Evolutionary conservation across 306 rosid genomes (phyloP), one percentile per base, ranked within the genome.

Genomic region (Vachellia pachyceras): DNA sequence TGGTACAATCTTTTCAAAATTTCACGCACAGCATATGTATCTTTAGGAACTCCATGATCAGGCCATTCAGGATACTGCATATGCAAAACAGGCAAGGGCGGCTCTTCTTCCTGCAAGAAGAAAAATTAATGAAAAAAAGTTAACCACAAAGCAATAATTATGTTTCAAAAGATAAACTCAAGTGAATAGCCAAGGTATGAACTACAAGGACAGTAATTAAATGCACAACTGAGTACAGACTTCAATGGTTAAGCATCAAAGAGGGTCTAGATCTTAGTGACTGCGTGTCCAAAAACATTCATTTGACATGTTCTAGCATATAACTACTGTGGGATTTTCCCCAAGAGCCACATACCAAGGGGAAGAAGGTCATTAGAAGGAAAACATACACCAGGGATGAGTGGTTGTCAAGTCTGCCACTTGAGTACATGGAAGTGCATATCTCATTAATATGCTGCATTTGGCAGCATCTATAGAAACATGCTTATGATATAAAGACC

Each of bases 51-150:
- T 80, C 99, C 99, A 83, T 93, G 98, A 78, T 95, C 98, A 15
- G 98, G 97, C 98, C 97, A 93, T 79, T 93, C 96, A 37, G 97
- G 94, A 88, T 95, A 92, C 78, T 91, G 98, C 84, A 95, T 69
- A 79, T 95, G 99, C 85, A 91, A 82, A 83, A 93, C 94, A 68
- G 98, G 84, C 72, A 87, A 61, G 70, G 91, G 89, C 14, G 60
- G 57, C 61, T 89, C 94, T 80, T 89, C 97, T 6, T 78, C 86
- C 98, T 90, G 89, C 87, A 84, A 80, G 18, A 81, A 76, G 55
- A 77, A 72, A 78, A 77, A 77, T 44, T 49, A 65, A 69, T 77
- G 52, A 72, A 45, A 47, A 29, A 55, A 79, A 55, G 69, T 65
- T 22, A 67, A 80, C n/a, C 15, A 76, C 33, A 65, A 80, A 33